Conservation (phyloP, 148 eudicot species). For the Arbutus unedo region DNA sequence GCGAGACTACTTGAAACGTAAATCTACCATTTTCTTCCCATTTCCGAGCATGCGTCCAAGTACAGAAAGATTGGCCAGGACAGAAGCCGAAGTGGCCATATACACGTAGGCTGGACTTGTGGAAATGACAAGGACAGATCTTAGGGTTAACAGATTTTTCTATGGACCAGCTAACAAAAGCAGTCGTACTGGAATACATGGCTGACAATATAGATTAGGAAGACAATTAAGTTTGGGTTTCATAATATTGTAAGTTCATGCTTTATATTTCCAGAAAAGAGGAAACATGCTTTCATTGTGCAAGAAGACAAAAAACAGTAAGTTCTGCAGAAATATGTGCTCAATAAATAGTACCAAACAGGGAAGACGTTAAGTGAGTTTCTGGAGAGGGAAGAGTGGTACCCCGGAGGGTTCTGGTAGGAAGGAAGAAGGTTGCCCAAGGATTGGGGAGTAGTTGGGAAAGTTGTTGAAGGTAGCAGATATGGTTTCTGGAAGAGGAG, state of each 20-base stretch:
- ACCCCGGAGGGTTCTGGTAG: too few relatives aligned
- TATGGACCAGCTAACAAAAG: neutral
- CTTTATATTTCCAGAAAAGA: neutral
- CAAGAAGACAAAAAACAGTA: too few relatives aligned
- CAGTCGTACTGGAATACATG: neutral
- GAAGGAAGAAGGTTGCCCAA: too few relatives aligned
- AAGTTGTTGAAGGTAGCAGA: neutral
- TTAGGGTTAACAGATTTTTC: neutral
- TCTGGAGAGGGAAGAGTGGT: too few relatives aligned
- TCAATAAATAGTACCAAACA: neutral
- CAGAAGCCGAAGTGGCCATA: neutral
- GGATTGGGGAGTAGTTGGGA: neutral
- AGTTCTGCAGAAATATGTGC: neutral
- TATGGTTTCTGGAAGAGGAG: neutral
- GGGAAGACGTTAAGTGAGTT: neutral
- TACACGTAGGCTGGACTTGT: neutral
- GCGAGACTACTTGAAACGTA: neutral
- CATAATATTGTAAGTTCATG: neutral
- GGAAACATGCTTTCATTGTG: too few relatives aligned
- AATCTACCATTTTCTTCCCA: neutral
- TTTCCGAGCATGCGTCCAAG: neutral
- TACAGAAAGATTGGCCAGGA: neutral
- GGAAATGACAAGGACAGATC: neutral
- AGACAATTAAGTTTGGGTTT: neutral
- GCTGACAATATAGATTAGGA: neutral